These are phyloP conservation scores for Apiotrichum sp. DNA, from an alignment of 1,284 basidiomycete species.

Conservation along the genomic window DNA sequence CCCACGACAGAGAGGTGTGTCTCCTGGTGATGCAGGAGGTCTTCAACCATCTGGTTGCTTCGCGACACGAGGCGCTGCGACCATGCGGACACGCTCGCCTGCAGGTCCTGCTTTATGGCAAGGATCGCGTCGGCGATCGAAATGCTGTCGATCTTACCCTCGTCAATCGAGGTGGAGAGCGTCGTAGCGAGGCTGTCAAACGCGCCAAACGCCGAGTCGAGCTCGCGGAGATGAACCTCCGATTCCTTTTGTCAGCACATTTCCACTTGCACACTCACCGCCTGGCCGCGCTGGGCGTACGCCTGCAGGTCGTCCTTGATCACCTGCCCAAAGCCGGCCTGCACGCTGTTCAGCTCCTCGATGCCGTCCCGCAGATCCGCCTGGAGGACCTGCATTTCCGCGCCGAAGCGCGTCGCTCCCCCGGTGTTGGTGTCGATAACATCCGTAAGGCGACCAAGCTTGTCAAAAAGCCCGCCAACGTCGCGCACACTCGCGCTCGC, in stretches of 20 bases:
- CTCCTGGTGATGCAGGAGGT: constrained; percentile 39
- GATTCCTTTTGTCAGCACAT: constrained; percentile 23
- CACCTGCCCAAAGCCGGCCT: constrained; percentile 43
- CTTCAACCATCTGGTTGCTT: constrained; percentile 33
- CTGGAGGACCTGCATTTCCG: constrained; percentile 56
- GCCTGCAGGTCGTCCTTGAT: constrained; percentile 57
- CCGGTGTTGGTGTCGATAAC: constrained; percentile 63
- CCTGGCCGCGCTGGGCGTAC: constrained; percentile 55
- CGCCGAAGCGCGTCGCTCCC: constrained; percentile 59
- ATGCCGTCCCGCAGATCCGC: constrained; percentile 60
- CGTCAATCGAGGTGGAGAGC: constrained; percentile 56
- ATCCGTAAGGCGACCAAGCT: constrained; percentile 72
- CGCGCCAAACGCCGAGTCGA: constrained; percentile 51
- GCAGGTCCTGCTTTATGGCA: constrained; percentile 31
- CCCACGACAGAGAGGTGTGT: constrained; percentile 42
- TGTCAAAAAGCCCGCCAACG: constrained; percentile 68
- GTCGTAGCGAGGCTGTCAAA: constrained; percentile 57
- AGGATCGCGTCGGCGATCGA: constrained; percentile 49
- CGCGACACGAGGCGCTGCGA: constrained; percentile 26
- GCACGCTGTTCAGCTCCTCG: constrained; percentile 50
- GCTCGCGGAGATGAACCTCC: constrained; percentile 21
- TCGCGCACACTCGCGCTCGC: constrained; percentile 66
- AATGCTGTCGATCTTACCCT: constrained; percentile 53
- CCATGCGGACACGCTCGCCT: constrained; percentile 38
- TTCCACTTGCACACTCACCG: constrained; percentile 22